Base-by-base conservation (phyloP, 352 stramenopile species). In the Hyaloperonospora arabidopsidis region DNA sequence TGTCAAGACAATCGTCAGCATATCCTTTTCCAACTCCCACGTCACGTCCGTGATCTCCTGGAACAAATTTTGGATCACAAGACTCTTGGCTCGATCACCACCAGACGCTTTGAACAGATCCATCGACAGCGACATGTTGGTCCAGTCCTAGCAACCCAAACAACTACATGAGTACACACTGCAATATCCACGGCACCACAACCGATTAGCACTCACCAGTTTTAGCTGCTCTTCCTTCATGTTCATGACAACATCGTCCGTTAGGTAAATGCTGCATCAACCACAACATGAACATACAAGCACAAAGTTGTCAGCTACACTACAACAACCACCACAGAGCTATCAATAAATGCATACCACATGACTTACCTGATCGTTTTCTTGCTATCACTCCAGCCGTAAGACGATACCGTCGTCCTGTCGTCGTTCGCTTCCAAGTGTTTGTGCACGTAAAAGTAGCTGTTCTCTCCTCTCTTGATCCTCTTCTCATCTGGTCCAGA, bases 371-470 rank as follows among this genome's bases (percentile, higher is more conserved):
- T 82, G 41, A 93, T 68, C 19, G 62, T 82, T 51, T 78, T 72
- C 59, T 86, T 88, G 39, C 53, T 67, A 60, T 92, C 79, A 15
- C 68, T 86, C 83, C 83, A 93, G 54, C 80, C 78, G 57, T 89
- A 93, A 12, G 77, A 79, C 19, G 80, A 89, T 21, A 88, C 72
- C 52, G 68, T 74, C 19, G 69, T 75, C 57, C 86, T 87, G 21
- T 57, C 32, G 22, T 56, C 52, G 13, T 68, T 70, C 23, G 57
- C 40, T 13, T 70, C 60, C 50, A 59, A 69, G 15, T 45, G 63
- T 54, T 83, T 55, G 65, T 87, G 81, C 10, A 78, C 68, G 61
- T 91, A 94, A 63, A 90, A 91, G 68, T 94, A 94, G 67, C 81
- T 91, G 66, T 92, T 74, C 21, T 80, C 68, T 34, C 84, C 84